A percentile compares a stretch with the other conserved stretches of the same genome.
Evolutionary conservation across 306 rosid species (phyloP).

Genomic region (Cicer yamashitae): DNA sequence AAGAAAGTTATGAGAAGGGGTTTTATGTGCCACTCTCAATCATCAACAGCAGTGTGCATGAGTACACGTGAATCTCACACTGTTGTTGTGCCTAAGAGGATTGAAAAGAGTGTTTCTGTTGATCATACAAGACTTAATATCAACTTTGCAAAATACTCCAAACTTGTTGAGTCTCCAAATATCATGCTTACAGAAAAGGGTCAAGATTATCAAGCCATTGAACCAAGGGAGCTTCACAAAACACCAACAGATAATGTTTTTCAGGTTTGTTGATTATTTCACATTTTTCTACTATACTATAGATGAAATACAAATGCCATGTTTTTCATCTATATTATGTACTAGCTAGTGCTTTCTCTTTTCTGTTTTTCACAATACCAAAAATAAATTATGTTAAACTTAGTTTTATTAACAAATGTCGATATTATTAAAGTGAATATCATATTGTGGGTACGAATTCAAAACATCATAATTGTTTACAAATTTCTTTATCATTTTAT

Average conservation of each 20-base stretch:
- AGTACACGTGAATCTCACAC: constrained; percentile 57
- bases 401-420: no score
- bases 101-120: constrained; percentile 39
- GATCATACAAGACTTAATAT: constrained; percentile 48
- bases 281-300: constrained; percentile 6
- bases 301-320: constrained; percentile 8
- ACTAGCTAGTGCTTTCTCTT: neutral
- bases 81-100: constrained; percentile 57
- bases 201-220: constrained; percentile 32
- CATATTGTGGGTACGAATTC: no score
- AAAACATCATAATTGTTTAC: no score
- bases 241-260: constrained; percentile 52
- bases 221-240: constrained; percentile 52
- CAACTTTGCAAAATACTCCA: constrained; percentile 61
- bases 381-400: fast-evolving
- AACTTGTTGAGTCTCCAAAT: constrained; percentile 59
- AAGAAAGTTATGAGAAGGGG: constrained; percentile 55
- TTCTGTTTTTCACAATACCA: neutral
- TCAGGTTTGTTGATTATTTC: constrained; percentile 57
- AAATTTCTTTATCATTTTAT: no score
- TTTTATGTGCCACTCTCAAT: constrained; percentile 78
- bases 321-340: neutral
- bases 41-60: constrained; percentile 82
- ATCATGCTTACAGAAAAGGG: constrained; percentile 31
- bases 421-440: no score